phyloP scores from a whole-genome alignment of 2,329 filamentous ascomycete species.

The Paraconiothyrium brasiliense region DNA sequence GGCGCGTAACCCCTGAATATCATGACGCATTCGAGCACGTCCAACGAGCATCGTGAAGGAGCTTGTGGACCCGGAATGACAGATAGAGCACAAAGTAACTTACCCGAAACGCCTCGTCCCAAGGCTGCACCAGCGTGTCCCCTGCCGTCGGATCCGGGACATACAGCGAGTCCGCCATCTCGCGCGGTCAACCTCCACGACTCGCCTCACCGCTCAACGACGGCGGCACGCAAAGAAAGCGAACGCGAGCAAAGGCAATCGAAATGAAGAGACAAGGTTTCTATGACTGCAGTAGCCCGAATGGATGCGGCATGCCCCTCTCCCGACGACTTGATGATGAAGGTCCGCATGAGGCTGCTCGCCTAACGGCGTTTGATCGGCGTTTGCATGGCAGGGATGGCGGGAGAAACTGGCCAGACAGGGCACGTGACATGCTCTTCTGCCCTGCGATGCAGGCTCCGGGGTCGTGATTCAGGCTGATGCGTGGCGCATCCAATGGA shows the following conservation, averaged over 20 bases:
- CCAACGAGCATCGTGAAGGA: not conserved
- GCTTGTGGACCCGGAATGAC: not conserved
- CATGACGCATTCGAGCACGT: slow-evolving; percentile 10
- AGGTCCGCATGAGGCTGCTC: slow-evolving; percentile 7
- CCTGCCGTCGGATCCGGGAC: slow-evolving; percentile 40
- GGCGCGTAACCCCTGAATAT: not conserved
- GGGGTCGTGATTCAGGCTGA: not conserved
- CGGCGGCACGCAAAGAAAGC: slow-evolving; percentile 1
- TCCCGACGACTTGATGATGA: not conserved
- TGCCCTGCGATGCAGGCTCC: not conserved
- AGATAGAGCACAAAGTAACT: slow-evolving; percentile 2
- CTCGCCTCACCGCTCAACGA: not conserved
- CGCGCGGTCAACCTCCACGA: slow-evolving; percentile 12
- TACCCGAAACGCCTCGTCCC: slow-evolving; percentile 46
- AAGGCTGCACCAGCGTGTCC: slow-evolving; percentile 39
- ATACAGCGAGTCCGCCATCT: slow-evolving; percentile 43
- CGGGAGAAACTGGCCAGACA: not conserved
- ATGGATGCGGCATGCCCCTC: slow-evolving; percentile 8
- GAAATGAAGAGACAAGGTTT: not conserved
- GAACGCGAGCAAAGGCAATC: slow-evolving; percentile 1
- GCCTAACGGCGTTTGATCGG: slow-evolving; percentile 14
- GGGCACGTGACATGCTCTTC: slow-evolving; percentile 5
- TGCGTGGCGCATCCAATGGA: no score
- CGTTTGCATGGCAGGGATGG: not conserved
- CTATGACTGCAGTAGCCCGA: not conserved